Conservation (phyloP, 2,329 filamentous ascomycete genomes). For the Cryphonectria radicalis region DNA sequence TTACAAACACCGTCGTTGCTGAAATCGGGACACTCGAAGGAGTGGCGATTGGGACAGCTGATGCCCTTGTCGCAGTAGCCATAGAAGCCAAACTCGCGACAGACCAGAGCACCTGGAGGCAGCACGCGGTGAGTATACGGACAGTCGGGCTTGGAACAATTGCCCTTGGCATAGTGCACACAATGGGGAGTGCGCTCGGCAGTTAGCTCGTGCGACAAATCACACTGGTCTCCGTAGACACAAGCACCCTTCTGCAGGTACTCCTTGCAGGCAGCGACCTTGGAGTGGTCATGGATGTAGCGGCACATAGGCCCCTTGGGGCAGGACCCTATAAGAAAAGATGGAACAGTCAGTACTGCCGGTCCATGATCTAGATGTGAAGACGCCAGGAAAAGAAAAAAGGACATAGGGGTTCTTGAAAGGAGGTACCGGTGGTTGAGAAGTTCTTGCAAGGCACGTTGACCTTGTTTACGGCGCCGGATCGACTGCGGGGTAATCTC, state of each 20-base stretch:
- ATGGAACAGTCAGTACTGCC: slow-evolving; percentile 29
- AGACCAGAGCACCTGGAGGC: slow-evolving; percentile 77
- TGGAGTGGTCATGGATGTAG: slow-evolving; percentile 81
- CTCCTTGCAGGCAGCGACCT: slow-evolving; percentile 88
- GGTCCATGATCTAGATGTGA: slow-evolving; percentile 5
- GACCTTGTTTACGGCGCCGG: slow-evolving; percentile 66
- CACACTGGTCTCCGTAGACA: slow-evolving; percentile 76
- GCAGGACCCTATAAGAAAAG: slow-evolving; percentile 72
- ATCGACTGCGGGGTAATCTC: slow-evolving; percentile 47
- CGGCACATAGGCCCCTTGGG: slow-evolving; percentile 79
- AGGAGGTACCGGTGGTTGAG: slow-evolving; percentile 69
- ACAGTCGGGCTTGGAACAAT: slow-evolving; percentile 86
- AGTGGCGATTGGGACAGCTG: slow-evolving; percentile 79
- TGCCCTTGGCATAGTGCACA: slow-evolving; percentile 86
- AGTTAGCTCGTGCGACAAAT: slow-evolving; percentile 85
- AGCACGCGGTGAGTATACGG: slow-evolving; percentile 85
- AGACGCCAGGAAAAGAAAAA: slow-evolving; percentile 10
- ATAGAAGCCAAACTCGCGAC: slow-evolving; percentile 79
- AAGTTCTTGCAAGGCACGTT: slow-evolving; percentile 75
- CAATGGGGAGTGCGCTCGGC: slow-evolving; percentile 86
- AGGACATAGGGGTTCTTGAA: slow-evolving; percentile 32
- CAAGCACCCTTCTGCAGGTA: slow-evolving; percentile 82
- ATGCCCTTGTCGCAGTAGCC: slow-evolving; percentile 88
- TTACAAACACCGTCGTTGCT: slow-evolving; percentile 87
- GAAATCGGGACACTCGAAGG: slow-evolving; percentile 93